Evolutionary conservation across 345 rosid species (phyloP), one percentile per base, ranked within the genome.

Genomic region (Hibiscus tridactylites): DNA sequence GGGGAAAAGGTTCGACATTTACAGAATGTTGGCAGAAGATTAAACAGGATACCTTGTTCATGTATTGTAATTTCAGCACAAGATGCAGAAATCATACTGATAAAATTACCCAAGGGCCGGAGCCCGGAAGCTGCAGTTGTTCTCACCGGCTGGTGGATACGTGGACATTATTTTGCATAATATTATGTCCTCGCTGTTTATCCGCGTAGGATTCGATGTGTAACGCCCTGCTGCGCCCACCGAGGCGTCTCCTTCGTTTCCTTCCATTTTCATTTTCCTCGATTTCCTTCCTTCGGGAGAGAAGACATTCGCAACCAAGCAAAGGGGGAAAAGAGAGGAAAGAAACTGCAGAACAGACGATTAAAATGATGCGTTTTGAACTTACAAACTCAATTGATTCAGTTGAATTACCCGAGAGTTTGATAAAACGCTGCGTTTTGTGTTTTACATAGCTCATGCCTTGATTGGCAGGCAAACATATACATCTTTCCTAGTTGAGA

Each of bases 181-280:
- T 21, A 94, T 75, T 68, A 94, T 83, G 76, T 94, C 98, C 71
- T 94, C 96, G 81, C 67, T 83, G 82, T 70, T 79, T 73, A 88
- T 76, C 50, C 86, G 79, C 65, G 76, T 60, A 44, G 90, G 85
- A 19, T 85, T 83, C 73, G 91, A 82, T n/a, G 82, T 66, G 83
- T 90, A 91, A 47, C 81, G 80, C 46, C 46, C 70, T 42, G 78
- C 61, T 53, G 64, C 80, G 2, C 79, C 71, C 39, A 52, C 75
- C 16, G 83, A 60, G 5, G 81, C 65, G 37, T 73, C 86, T 47
- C 65, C 83, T 33, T 78, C 88, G 56, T 9, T 69, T 24, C 56
- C 71, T 79, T 81, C 90, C 87, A 83, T 85, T 60, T 62, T 73
- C 70, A 69, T 64, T 68, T 76, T 69, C 17, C 63, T 21, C 52